phyloP scores from a whole-genome alignment of 306 rosid genomes.

The Acacia crassicarpa region DNA sequence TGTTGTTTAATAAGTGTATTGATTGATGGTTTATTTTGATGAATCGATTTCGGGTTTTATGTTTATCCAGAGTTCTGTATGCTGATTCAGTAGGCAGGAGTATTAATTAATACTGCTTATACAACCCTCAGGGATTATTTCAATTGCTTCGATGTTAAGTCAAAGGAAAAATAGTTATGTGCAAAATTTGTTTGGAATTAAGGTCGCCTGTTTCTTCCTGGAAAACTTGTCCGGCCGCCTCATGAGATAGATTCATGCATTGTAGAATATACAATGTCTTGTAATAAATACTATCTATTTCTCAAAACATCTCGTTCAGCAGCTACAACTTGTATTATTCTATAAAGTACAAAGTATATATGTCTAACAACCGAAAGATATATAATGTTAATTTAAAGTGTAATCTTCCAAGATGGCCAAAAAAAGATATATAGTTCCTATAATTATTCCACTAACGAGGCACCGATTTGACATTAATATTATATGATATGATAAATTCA shows the following conservation, averaged over 20 bases:
- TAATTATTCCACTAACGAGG: background rate
- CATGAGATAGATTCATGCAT: background rate
- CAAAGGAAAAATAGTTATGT: background rate
- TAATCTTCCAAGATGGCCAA: background rate
- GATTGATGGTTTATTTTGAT: background rate
- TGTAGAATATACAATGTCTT: background rate
- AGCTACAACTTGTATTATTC: background rate
- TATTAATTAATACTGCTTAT: no score
- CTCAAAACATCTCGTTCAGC: background rate
- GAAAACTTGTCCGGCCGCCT: background rate
- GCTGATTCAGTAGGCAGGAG: background rate
- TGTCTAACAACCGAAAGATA: background rate
- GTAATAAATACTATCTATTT: background rate
- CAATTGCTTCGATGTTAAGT: background rate
- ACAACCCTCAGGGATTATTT: no score
- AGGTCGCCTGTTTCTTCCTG: background rate
- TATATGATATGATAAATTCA: background rate
- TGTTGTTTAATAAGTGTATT: background rate
- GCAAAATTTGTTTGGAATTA: background rate
- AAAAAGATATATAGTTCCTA: background rate
- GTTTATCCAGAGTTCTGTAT: background rate
- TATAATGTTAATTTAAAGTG: background rate
- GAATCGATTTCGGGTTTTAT: background rate
- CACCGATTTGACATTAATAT: background rate
- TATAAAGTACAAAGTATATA: background rate